A percentile compares a stretch with the other conserved stretches of the same genome.
phyloP scores from a whole-genome alignment of 1,139 yeast genomes.

The Candida neerlandica region DNA sequence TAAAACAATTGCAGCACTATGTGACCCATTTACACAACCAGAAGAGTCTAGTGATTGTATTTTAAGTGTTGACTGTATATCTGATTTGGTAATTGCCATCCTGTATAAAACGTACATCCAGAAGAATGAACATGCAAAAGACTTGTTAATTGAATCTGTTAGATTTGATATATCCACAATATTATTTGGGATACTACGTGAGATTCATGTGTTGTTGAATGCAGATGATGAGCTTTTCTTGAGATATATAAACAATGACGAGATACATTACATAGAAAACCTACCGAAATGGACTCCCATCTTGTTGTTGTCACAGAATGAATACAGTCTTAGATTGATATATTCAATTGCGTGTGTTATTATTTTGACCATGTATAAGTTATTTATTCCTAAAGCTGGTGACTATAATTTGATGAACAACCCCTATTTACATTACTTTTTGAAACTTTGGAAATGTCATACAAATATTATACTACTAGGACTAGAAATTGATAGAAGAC shows the following conservation, averaged over 20 bases:
- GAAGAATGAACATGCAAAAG: constrained; percentile 6
- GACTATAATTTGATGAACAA: constrained; percentile 48
- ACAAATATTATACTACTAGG: constrained; percentile 60
- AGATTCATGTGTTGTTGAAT: constrained; percentile 42
- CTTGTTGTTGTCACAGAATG: constrained; percentile 30
- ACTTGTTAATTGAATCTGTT: constrained; percentile 24
- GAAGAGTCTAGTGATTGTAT: constrained; percentile 55
- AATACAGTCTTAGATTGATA: constrained; percentile 40
- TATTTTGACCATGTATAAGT: constrained; percentile 52
- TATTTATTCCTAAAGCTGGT: constrained; percentile 39
- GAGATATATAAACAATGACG: constrained; percentile 47
- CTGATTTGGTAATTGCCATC: constrained; percentile 54
- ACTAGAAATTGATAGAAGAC: constrained; percentile 62
- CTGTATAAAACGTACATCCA: constrained; percentile 18
- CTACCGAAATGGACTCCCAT: constrained; percentile 57
- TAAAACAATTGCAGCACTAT: constrained; percentile 43
- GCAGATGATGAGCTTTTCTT: constrained; percentile 51
- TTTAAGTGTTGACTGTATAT: constrained; percentile 55
- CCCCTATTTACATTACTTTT: constrained; percentile 60
- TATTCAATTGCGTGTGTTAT: constrained; percentile 57
- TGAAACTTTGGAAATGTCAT: constrained; percentile 65
- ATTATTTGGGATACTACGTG: constrained; percentile 46
- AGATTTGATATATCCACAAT: constrained; percentile 40
- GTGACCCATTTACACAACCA: constrained; percentile 73
- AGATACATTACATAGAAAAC: constrained; percentile 42